Base-by-base conservation (phyloP, 768 basidiomycete genomes). In the Neoboletus brunneissimus region DNA sequence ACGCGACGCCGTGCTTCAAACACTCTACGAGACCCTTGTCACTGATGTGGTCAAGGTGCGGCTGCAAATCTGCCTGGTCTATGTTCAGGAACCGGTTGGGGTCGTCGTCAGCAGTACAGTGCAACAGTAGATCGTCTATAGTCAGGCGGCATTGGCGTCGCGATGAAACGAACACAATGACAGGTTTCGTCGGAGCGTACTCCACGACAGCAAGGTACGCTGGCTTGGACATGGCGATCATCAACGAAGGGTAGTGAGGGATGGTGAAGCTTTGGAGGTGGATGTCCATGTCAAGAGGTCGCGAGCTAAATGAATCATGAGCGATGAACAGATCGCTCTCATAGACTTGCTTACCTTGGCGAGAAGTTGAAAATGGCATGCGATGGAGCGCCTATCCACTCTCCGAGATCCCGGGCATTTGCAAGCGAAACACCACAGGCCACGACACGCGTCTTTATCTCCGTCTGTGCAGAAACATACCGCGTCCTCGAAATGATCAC, bases 201-300 rank as follows among this genome's bases (percentile, higher is more conserved):
- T 99, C 96, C 43, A 86, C 76, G 57, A 98, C 89, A 31, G 95
- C 87, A 8, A 98, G 83, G 70, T 98, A 98, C 0, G 96, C 91
- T 0, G 97, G 97, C 69, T 98, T 98, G 10, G 95, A 94, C 97
- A 99, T 98, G 44, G 94, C 83, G 57, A 98, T 93, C 96, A 99
- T 98, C 41, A 99, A 78, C 0, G 94, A 97, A 0, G 97, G 94
- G 84, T 96, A 97, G 67, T 98, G 97, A n/a, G 94, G 92, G 45
- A 94, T 91, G 27, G 83, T 84, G 78, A 97, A 99, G 41, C 91
- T 94, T 67, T 99, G 97, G 9, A 99, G 76, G 67, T 98, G 95
- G 47, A 99, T 94, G 56, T 98, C 94, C 86, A 99, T 90, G 61
- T 97, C 94, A 12, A 98, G 76, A 3, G 96, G 94, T n/a, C 96